A percentile compares a stretch with the other conserved stretches of the same genome.
Evolutionary conservation across 139 green algal genomes (phyloP).

Genomic region (Parachlorella kessleri): DNA sequence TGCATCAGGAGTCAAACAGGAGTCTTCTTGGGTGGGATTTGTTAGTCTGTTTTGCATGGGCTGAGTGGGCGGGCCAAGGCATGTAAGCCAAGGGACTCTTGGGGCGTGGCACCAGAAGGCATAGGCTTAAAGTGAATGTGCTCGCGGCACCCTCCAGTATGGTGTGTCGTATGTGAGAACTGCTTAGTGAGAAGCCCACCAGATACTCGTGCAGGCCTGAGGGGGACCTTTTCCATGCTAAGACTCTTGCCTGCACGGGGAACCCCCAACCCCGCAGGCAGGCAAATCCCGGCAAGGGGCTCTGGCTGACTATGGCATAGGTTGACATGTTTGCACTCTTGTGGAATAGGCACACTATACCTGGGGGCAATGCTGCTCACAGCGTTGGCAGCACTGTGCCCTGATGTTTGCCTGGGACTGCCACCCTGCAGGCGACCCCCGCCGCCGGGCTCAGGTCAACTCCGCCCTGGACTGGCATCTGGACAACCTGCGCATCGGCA

Average conservation of each 20-base stretch:
- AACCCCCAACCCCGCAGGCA: not conserved
- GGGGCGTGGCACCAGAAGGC: too few relatives aligned
- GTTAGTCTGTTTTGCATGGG: not conserved
- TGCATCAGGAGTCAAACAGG: too few relatives aligned
- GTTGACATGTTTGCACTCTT: not conserved
- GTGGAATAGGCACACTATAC: not conserved
- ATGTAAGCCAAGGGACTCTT: too few relatives aligned
- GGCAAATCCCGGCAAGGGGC: not conserved
- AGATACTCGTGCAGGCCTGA: too few relatives aligned
- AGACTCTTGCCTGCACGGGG: not conserved
- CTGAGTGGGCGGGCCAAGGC: too few relatives aligned
- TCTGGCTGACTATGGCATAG: not conserved
- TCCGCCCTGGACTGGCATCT: conserved; percentile 23
- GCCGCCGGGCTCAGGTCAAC: conserved; percentile 3
- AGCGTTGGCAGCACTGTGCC: not conserved
- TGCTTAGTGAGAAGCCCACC: too few relatives aligned
- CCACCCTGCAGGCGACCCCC: not conserved
- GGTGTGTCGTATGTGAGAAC: too few relatives aligned
- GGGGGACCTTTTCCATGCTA: too few relatives aligned
- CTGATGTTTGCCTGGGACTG: too few relatives aligned
- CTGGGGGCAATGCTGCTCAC: not conserved
- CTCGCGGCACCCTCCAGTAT: too few relatives aligned
- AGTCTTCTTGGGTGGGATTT: too few relatives aligned
- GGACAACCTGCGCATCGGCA: conserved; percentile 26
- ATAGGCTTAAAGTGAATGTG: too few relatives aligned